These are phyloP conservation scores for Entophlyctis luteolus DNA, from an alignment of 192 early-diverging fungal genomes.

Conservation along the genomic window DNA sequence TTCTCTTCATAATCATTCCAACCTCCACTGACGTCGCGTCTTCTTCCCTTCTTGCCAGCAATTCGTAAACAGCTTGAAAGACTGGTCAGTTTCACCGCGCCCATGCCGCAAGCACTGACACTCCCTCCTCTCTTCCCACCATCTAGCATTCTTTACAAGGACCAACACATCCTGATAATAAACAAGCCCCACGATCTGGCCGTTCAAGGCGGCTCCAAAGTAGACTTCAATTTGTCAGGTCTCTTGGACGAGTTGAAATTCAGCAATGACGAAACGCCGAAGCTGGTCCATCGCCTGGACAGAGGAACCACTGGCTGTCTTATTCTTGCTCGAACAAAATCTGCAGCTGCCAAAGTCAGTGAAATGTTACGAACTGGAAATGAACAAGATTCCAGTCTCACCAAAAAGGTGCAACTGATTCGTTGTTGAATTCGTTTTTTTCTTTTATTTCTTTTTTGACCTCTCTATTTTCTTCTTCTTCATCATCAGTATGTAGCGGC, in stretches of 20 bases:
- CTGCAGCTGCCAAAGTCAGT: conserved; percentile 29
- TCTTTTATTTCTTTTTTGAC: too few species aligned
- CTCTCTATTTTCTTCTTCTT: too few species aligned
- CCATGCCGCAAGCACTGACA: background rate
- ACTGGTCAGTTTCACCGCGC: background rate
- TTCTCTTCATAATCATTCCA: too few species aligned
- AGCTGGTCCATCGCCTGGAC: conserved; percentile 51
- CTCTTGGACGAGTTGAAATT: conserved; percentile 37
- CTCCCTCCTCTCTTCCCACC: too few species aligned
- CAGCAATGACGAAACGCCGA: conserved; percentile 25
- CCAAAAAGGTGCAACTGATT: conserved; percentile 19
- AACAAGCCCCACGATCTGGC: conserved; percentile 44
- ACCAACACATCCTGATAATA: conserved; percentile 41
- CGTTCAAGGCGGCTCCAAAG: conserved; percentile 50
- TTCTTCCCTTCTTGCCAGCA: too few species aligned
- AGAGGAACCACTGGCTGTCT: conserved; percentile 50
- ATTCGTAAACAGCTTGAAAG: background rate
- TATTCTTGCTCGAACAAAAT: conserved; percentile 43
- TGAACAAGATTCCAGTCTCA: background rate
- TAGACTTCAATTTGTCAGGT: conserved; percentile 24
- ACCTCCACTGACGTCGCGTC: too few species aligned
- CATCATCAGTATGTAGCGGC: conserved; percentile 10
- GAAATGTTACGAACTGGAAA: conserved; percentile 33
- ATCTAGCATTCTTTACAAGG: conserved; percentile 39
- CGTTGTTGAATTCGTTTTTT: background rate